Evolutionary conservation across 108 stramenopile species (phyloP).

Genomic region (Cylindrotheca fusiformis): DNA sequence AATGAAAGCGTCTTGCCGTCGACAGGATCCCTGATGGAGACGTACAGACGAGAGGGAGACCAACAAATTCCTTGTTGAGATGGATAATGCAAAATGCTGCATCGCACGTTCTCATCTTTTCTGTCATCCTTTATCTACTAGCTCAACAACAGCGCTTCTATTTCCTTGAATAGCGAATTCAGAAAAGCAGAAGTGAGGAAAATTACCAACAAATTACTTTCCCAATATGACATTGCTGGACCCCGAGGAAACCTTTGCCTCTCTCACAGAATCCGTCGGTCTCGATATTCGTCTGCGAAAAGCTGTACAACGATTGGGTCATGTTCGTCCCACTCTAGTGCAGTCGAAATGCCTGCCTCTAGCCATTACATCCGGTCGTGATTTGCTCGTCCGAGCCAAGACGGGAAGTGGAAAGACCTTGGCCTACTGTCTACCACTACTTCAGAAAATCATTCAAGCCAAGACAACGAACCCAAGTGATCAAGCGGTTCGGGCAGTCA

Average conservation of each 20-base stretch:
- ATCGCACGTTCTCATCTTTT: too few relatives aligned
- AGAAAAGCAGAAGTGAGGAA: too few relatives aligned
- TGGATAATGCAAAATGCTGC: too few relatives aligned
- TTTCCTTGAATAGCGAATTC: too few relatives aligned
- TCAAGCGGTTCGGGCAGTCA: constrained; percentile 65
- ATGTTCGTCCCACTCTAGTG: constrained; percentile 77
- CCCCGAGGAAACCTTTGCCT: constrained; percentile 66
- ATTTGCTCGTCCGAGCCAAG: constrained; percentile 90
- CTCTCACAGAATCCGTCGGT: constrained; percentile 67
- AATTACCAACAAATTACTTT: too few relatives aligned
- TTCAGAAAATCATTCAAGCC: constrained; percentile 86
- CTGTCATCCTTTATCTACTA: too few relatives aligned
- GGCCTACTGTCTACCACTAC: constrained; percentile 89
- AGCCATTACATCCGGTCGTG: constrained; percentile 83
- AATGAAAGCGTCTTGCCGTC: too few relatives aligned
- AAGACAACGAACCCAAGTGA: constrained; percentile 29
- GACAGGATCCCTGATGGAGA: too few relatives aligned
- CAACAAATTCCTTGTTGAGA: too few relatives aligned
- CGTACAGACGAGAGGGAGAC: too few relatives aligned
- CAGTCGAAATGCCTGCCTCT: constrained; percentile 84
- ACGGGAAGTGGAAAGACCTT: constrained; percentile 98
- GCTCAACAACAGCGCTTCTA: too few relatives aligned
- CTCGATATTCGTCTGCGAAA: constrained; percentile 80
- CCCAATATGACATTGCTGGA: constrained; percentile 63
- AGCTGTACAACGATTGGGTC: constrained; percentile 72